phyloP scores from a whole-genome alignment of 1,284 basidiomycete genomes.

The Leccinum solheimii region DNA sequence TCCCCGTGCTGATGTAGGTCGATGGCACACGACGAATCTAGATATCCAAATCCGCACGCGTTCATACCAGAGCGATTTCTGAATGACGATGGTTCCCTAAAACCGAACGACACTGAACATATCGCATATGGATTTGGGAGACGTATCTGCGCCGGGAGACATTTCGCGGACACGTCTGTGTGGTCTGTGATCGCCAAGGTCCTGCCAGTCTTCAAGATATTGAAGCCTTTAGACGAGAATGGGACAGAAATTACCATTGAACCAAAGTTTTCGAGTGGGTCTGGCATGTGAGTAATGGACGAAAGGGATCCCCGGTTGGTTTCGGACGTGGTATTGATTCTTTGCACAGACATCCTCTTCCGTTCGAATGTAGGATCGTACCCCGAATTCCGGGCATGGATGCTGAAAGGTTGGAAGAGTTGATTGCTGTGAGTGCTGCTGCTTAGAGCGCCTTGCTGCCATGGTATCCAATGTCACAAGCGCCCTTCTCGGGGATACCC shows the following conservation, averaged over 20 bases:
- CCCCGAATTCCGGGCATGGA: constrained; percentile 18
- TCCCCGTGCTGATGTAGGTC: constrained; percentile 8
- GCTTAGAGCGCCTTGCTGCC: not conserved
- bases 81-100: constrained; percentile 19
- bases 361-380: constrained; percentile 20
- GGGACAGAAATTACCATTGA: constrained; percentile 12
- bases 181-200: constrained; percentile 20
- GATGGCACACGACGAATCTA: constrained; percentile 21
- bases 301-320: not conserved
- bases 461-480: not conserved
- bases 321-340: not conserved
- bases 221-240: constrained; percentile 5
- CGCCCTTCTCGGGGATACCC: not conserved
- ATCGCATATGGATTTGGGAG: constrained; percentile 24
- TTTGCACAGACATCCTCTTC: constrained; percentile 13
- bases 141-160: constrained; percentile 19
- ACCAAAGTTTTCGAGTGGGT: constrained; percentile 13
- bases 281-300: constrained; percentile 5
- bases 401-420: constrained; percentile 4
- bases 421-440: constrained; percentile 7
- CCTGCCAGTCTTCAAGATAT: constrained; percentile 16
- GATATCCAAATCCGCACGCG: constrained; percentile 16
- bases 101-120: constrained; percentile 16
- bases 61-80: constrained; percentile 24
- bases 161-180: constrained; percentile 21